Evolutionary conservation across 495 filamentous ascomycete genomes (phyloP).

Genomic region (Hypoxylon rickii): DNA sequence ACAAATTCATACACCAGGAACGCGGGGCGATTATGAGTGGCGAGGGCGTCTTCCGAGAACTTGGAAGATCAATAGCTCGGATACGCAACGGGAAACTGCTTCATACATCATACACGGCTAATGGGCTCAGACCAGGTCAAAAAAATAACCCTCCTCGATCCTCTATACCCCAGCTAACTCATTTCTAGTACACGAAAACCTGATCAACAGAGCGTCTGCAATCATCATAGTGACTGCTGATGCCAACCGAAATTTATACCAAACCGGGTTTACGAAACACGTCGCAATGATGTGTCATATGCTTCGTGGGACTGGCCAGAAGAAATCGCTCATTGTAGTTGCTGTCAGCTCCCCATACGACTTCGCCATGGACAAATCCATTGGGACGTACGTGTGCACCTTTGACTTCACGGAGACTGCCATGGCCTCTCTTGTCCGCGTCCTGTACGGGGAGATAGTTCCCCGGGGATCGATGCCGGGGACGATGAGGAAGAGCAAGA

Average conservation of each 20-base stretch:
- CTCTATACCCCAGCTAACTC: not conserved
- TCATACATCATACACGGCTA: conserved; percentile 90
- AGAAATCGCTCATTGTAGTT: conserved; percentile 81
- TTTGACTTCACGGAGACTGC: conserved; percentile 94
- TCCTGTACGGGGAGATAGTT: conserved; percentile 75
- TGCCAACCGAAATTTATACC: conserved; percentile 86
- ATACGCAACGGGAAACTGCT: conserved; percentile 80
- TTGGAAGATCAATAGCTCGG: conserved; percentile 79
- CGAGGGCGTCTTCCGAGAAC: conserved; percentile 82
- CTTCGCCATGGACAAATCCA: conserved; percentile 86
- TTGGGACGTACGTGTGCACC: conserved; percentile 88
- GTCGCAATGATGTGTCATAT: conserved; percentile 86
- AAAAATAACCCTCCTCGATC: not conserved
- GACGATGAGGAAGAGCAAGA: conserved; percentile 79
- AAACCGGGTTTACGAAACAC: conserved; percentile 89
- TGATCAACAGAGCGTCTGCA: conserved; percentile 82
- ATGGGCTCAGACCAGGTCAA: conserved; percentile 75
- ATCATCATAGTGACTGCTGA: conserved; percentile 89
- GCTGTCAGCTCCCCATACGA: conserved; percentile 91
- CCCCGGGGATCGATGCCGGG: conserved; percentile 77
- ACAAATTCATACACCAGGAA: conserved; percentile 58
- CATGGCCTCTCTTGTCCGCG: conserved; percentile 78
- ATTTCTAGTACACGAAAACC: conserved; percentile 73
- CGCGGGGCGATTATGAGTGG: conserved; percentile 79
- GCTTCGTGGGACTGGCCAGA: conserved; percentile 58